Evolutionary conservation across 371 early-diverging fungal species (phyloP).

Genomic region (Mortierella sp.): DNA sequence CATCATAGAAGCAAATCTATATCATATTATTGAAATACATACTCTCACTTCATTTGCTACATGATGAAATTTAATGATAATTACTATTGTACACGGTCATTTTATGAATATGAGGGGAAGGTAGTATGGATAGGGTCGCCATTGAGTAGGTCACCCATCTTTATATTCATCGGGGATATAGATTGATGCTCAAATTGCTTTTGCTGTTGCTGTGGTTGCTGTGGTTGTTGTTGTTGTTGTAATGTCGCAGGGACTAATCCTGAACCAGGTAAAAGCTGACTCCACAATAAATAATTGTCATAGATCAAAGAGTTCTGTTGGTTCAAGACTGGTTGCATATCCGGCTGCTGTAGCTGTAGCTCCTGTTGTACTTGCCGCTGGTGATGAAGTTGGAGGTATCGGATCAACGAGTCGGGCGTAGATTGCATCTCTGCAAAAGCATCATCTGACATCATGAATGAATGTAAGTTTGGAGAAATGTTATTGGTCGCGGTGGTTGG

Average conservation of each 20-base stretch:
- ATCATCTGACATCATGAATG: slow-evolving; percentile 51
- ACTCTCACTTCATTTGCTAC: background rate
- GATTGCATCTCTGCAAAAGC: slow-evolving; percentile 37
- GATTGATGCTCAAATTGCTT: slow-evolving; percentile 14
- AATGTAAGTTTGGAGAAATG: slow-evolving; percentile 28
- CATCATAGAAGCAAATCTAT: background rate
- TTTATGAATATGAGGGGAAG: slow-evolving; percentile 26
- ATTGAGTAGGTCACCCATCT: slow-evolving; percentile 19
- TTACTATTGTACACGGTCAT: background rate
- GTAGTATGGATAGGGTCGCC: slow-evolving; percentile 12
- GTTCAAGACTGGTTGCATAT: slow-evolving; percentile 43
- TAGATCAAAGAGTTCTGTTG: slow-evolving; percentile 54
- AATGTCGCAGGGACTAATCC: slow-evolving; percentile 1
- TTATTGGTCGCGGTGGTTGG: slow-evolving; percentile 12
- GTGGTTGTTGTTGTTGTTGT: slow-evolving; percentile 14
- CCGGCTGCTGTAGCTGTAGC: slow-evolving; percentile 26
- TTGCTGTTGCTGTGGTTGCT: slow-evolving; percentile 19
- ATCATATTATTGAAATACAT: too few relatives aligned
- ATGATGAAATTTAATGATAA: too few relatives aligned
- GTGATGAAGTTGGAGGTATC: slow-evolving; percentile 46
- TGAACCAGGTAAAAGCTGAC: slow-evolving; percentile 14
- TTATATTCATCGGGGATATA: slow-evolving; percentile 12
- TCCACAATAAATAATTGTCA: slow-evolving; percentile 50
- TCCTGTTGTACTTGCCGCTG: slow-evolving; percentile 41
- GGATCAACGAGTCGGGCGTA: slow-evolving; percentile 31